These are phyloP conservation scores for Debaryomyces maramus DNA, from an alignment of 805 yeast species.

Conservation along the genomic window DNA sequence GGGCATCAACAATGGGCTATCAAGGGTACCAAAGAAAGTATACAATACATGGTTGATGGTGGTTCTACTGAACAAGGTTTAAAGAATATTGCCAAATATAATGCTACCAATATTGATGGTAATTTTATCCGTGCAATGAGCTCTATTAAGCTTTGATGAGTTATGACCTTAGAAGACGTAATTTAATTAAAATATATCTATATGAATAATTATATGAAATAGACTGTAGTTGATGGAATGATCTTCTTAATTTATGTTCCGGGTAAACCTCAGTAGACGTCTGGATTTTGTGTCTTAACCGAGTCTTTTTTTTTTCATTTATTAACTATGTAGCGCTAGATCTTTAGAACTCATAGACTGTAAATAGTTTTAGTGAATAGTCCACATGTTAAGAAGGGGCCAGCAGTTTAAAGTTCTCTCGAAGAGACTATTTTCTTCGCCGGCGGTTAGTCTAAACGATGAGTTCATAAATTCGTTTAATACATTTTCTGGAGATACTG, in stretches of 20 bases:
- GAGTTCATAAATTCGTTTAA: slow-evolving; percentile 9
- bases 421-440: slow-evolving; percentile 11
- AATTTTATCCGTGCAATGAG: slow-evolving; percentile 8
- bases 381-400: slow-evolving; percentile 4
- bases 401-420: neutral
- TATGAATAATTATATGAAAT: no score
- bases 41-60: slow-evolving; percentile 45
- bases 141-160: slow-evolving; percentile 6
- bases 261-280: neutral
- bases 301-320: neutral
- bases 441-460: slow-evolving; percentile 12
- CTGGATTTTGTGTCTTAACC: neutral
- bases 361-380: slow-evolving; percentile 2
- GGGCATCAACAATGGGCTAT: slow-evolving; percentile 57
- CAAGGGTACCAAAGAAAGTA: slow-evolving; percentile 57
- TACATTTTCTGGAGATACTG: neutral
- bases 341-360: no score
- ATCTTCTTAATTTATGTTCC: neutral
- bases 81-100: slow-evolving; percentile 52
- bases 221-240: no score
- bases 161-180: no score
- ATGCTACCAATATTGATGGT: slow-evolving; percentile 35
- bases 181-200: no score
- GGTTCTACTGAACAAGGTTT: slow-evolving; percentile 47
- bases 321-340: neutral